These are phyloP conservation scores for Xylaria arbuscula DNA, from an alignment of 2,329 filamentous ascomycete species.

Conservation along the genomic window DNA sequence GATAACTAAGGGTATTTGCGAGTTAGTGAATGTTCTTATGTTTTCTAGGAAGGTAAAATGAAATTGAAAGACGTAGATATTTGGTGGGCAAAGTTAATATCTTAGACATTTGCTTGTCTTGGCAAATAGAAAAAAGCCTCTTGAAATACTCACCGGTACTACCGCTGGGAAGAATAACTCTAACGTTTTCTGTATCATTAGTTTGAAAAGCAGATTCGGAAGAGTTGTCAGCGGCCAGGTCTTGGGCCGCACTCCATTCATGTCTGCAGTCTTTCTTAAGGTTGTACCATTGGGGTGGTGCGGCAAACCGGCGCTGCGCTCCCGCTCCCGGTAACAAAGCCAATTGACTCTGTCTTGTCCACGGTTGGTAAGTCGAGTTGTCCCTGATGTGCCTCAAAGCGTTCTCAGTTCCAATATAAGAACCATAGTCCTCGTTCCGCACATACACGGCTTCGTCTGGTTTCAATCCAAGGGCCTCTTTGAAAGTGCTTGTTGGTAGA, in stretches of 20 bases:
- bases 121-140: neutral
- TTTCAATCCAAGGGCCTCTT: slow-evolving; percentile 50
- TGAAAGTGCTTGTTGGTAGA: slow-evolving; percentile 46
- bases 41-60: slow-evolving; percentile 13
- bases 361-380: slow-evolving; percentile 46
- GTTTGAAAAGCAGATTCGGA: neutral
- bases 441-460: slow-evolving; percentile 41
- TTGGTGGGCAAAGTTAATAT: neutral
- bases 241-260: slow-evolving; percentile 8
- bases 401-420: slow-evolving; percentile 46
- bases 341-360: slow-evolving; percentile 38
- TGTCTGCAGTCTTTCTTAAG: neutral
- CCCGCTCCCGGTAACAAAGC: slow-evolving; percentile 39
- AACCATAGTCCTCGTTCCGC: slow-evolving; percentile 35
- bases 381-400: slow-evolving; percentile 41
- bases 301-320: neutral
- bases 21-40: slow-evolving; percentile 40
- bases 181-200: too few relatives aligned
- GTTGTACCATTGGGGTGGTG: slow-evolving; percentile 17
- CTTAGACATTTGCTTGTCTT: neutral
- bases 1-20: slow-evolving; percentile 51
- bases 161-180: slow-evolving; percentile 6
- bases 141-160: slow-evolving; percentile 30
- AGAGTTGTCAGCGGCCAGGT: slow-evolving; percentile 17
- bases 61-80: neutral